Percentiles rank a stretch among this genome's conserved stretches.
Evolutionary conservation across 1,284 basidiomycete genomes (phyloP).

Genomic region (Mycena sp.): DNA sequence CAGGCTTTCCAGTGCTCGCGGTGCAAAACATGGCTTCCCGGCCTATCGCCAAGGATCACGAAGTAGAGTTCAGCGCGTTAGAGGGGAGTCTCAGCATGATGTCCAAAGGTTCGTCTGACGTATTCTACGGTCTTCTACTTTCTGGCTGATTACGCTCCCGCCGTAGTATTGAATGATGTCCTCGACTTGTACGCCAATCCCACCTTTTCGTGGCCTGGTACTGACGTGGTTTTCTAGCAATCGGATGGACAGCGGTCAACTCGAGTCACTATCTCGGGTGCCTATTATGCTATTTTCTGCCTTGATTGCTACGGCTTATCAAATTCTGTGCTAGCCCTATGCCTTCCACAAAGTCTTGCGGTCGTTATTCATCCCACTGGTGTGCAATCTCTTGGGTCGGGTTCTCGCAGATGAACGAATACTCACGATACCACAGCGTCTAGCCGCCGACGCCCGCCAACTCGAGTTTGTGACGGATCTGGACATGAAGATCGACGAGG

Average conservation of each 20-base stretch:
- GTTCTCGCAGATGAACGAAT: background rate
- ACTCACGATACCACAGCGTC: slow-evolving; percentile 35
- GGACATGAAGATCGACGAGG: slow-evolving; percentile 78
- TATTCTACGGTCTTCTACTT: slow-evolving; percentile 55
- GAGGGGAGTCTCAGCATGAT: slow-evolving; percentile 89
- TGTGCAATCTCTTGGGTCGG: background rate
- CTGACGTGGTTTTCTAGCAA: slow-evolving; percentile 44
- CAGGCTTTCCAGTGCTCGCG: slow-evolving; percentile 66
- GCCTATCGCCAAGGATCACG: slow-evolving; percentile 63
- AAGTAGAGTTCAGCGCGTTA: slow-evolving; percentile 78
- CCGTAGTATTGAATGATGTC: slow-evolving; percentile 86
- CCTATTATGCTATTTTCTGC: slow-evolving; percentile 21
- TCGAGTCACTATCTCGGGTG: slow-evolving; percentile 69
- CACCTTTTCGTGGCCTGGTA: slow-evolving; percentile 1
- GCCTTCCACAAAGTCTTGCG: slow-evolving; percentile 86
- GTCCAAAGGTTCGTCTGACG: slow-evolving; percentile 71
- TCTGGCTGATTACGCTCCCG: slow-evolving; percentile 21
- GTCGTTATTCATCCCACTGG: slow-evolving; percentile 81
- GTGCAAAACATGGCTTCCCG: slow-evolving; percentile 87
- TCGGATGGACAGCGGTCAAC: slow-evolving; percentile 83
- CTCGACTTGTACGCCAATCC: slow-evolving; percentile 72
- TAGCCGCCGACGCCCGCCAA: slow-evolving; percentile 78
- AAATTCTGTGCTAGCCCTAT: slow-evolving; percentile 63
- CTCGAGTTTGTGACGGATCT: slow-evolving; percentile 77
- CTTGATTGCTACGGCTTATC: slow-evolving; percentile 1